Conservation (phyloP, 2,329 filamentous ascomycete genomes). For the Ophiognomonia clavigignenti-juglandacearum region DNA sequence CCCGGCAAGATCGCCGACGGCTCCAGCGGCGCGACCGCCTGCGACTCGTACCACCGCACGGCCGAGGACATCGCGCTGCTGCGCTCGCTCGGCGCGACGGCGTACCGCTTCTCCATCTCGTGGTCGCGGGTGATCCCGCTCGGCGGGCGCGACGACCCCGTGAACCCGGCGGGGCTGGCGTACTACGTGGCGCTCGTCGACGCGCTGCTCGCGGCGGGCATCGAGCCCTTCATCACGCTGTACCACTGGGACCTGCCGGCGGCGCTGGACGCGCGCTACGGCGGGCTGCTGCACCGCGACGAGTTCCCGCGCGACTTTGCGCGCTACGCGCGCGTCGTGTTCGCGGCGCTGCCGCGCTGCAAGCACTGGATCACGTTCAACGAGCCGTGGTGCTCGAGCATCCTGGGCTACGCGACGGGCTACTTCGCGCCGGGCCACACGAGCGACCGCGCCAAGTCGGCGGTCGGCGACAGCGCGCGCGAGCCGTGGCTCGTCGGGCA, state of each 20-base stretch:
- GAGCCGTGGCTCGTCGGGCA: conserved; percentile 84
- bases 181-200: conserved; percentile 78
- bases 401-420: conserved; percentile 75
- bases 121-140: conserved; percentile 82
- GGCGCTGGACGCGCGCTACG: conserved; percentile 73
- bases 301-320: conserved; percentile 82
- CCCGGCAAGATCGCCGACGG: conserved; percentile 80
- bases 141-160: conserved; percentile 75
- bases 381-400: conserved; percentile 80
- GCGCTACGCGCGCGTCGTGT: conserved; percentile 71
- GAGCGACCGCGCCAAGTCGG: conserved; percentile 66
- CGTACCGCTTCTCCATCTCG: conserved; percentile 80
- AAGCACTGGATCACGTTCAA: conserved; percentile 91
- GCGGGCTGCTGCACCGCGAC: conserved; percentile 71
- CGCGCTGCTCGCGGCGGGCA: conserved; percentile 69
- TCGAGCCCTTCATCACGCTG: conserved; percentile 76
- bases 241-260: conserved; percentile 88
- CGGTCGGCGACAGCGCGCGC: conserved; percentile 66
- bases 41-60: conserved; percentile 81
- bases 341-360: conserved; percentile 69
- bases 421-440: conserved; percentile 78
- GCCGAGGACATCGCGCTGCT: conserved; percentile 72
- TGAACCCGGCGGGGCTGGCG: conserved; percentile 73
- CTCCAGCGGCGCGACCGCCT: conserved; percentile 70
- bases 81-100: conserved; percentile 66